These are phyloP conservation scores for Chaetomiaceae sp. DNA, from an alignment of 2,329 filamentous ascomycete species.

Conservation along the genomic window DNA sequence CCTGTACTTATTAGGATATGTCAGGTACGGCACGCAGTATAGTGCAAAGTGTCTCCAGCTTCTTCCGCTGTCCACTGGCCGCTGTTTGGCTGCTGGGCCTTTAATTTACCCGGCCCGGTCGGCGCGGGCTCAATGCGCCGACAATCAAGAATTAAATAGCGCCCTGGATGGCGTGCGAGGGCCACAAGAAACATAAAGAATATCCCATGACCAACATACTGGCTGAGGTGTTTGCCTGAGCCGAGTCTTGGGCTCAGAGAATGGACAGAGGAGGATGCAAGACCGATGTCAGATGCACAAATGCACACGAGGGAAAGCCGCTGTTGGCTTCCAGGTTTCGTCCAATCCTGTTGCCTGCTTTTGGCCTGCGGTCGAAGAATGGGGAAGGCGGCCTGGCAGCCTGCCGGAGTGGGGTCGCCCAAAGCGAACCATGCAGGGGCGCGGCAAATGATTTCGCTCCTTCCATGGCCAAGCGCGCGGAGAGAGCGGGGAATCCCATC, in stretches of 20 bases:
- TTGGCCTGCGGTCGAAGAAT: background rate
- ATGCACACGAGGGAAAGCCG: background rate
- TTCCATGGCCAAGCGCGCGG: background rate
- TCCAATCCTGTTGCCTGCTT: constrained; percentile 7
- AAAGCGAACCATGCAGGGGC: constrained; percentile 6
- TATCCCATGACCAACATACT: background rate
- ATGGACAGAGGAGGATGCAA: background rate
- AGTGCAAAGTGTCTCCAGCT: too few species aligned
- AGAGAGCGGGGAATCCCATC: too few species aligned
- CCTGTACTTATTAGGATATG: too few species aligned
- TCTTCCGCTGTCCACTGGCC: too few species aligned
- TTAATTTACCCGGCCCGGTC: constrained; percentile 14
- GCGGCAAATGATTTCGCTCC: background rate
- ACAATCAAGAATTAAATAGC: background rate
- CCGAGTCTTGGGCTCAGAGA: background rate
- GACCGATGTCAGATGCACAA: background rate
- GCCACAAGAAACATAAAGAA: background rate
- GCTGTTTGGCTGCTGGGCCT: constrained; percentile 3
- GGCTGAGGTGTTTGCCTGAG: too few species aligned
- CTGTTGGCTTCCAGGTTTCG: background rate
- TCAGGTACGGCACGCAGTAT: too few species aligned
- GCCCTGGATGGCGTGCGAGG: background rate
- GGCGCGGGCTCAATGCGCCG: constrained; percentile 2
- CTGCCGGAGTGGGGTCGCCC: background rate
- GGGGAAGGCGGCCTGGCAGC: background rate